Evolutionary conservation across 306 rosid genomes (phyloP).

Genomic region (Cicer pinnatifidum): DNA sequence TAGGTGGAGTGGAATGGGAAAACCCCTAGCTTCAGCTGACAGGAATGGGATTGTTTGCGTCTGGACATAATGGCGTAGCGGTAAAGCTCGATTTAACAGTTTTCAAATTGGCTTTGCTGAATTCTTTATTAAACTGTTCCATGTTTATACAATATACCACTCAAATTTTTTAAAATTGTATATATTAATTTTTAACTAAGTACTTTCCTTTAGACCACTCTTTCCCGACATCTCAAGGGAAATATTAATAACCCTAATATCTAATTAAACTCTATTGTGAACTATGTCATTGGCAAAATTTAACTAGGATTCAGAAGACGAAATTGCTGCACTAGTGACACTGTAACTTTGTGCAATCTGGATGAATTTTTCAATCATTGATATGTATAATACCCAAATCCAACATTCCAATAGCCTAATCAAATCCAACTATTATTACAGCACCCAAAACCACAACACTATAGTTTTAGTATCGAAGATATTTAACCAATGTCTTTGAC

Average conservation of each 20-base stretch:
- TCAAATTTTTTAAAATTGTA: slow-evolving; percentile 30
- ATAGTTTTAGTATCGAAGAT: no score
- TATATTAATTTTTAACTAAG: slow-evolving; percentile 26
- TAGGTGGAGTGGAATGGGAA: slow-evolving; percentile 87
- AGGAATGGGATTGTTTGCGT: slow-evolving; percentile 81
- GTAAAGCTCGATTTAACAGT: slow-evolving; percentile 31
- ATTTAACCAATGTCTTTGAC: no score
- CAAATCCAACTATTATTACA: no score
- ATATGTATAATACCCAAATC: no score
- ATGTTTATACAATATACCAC: slow-evolving; percentile 40
- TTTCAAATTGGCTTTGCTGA: slow-evolving; percentile 36
- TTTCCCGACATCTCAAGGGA: slow-evolving; percentile 14
- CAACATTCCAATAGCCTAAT: no score
- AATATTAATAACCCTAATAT: slow-evolving; percentile 23
- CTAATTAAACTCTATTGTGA: neutral
- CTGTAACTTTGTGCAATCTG: no score
- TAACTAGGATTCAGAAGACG: no score
- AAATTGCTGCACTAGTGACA: no score
- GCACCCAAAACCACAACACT: no score
- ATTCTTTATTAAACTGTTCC: slow-evolving; percentile 28
- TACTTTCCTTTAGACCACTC: slow-evolving; percentile 3
- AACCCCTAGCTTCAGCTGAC: slow-evolving; percentile 90
- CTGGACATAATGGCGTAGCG: slow-evolving; percentile 59
- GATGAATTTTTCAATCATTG: no score
- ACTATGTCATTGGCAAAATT: neutral